Evolutionary conservation across 495 filamentous ascomycete species (phyloP), one percentile per base, ranked within the genome.

Genomic region (Bryoglossum gracile): DNA sequence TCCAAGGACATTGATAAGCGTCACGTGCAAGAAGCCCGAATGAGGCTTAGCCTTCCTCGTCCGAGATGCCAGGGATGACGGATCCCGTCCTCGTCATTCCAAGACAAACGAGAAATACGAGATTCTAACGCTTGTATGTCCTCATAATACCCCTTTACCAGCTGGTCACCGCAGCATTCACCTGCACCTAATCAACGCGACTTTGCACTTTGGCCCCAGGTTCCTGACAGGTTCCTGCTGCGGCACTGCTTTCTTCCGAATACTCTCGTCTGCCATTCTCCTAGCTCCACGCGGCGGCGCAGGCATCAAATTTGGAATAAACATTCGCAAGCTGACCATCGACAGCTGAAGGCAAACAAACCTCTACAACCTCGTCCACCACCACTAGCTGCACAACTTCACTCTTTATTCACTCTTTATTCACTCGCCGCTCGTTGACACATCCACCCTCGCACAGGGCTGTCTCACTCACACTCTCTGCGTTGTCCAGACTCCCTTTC

Each of bases 121-220:
- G 49, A 33, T 28, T n/a, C 18, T 24, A n/a, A 3, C 22, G 18
- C 40, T 19, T 28, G 46, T 46, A 47, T 55, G 36, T 18, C 47
- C 18, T 55, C 53, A 55, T 51, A 34, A 25, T 34, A 6, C 3
- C 47, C 22, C 21, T 19, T 42, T 50, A 18, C 14, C 25, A 4
- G 23, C 23, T 14, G n/a, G n/a, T 19, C 14, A 14, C 34, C 6
- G 34, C 34, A 37, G n/a, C n/a, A n/a, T n/a, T n/a, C n/a, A n/a
- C n/a, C n/a, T n/a, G n/a, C n/a, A n/a, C n/a, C n/a, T n/a, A n/a
- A n/a, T n/a, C n/a, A n/a, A n/a, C n/a, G n/a, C n/a, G n/a, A n/a
- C n/a, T n/a, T n/a, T n/a, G n/a, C n/a, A n/a, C n/a, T n/a, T n/a
- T n/a, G n/a, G n/a, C n/a, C n/a, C n/a, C n/a, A n/a, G n/a, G n/a